Conservation (phyloP, 257 asterid genomes). For the Ilex asprella region DNA sequence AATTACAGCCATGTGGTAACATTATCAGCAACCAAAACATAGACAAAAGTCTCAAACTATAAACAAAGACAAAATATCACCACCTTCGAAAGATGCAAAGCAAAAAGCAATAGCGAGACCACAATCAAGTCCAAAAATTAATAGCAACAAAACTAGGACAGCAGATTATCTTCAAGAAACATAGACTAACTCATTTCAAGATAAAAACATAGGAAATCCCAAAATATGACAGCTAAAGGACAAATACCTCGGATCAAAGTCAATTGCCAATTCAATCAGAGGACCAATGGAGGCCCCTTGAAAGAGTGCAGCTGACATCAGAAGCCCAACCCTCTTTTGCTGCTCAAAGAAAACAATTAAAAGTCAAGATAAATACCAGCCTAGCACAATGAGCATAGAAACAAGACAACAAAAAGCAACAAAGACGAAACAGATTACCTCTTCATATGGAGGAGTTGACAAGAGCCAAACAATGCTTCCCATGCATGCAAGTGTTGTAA, state of each 20-base stretch:
- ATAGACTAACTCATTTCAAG: neutral
- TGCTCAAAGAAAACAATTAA: constrained; percentile 17
- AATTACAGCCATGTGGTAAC: too few species aligned
- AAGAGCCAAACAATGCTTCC: constrained; percentile 65
- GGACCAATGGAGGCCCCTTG: constrained; percentile 88
- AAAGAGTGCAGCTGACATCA: constrained; percentile 71
- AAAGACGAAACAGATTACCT: constrained; percentile 29
- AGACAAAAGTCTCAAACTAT: too few species aligned
- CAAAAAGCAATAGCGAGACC: neutral
- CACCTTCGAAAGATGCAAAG: neutral
- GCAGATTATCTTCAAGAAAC: neutral
- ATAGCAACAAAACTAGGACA: neutral
- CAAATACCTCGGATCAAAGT: constrained; percentile 66
- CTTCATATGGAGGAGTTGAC: constrained; percentile 48
- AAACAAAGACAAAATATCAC: neutral
- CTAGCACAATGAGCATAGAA: neutral
- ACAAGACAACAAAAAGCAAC: neutral
- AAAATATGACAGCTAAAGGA: neutral
- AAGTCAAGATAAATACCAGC: neutral
- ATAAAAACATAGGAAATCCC: too few species aligned
- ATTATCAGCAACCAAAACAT: neutral
- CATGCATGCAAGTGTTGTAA: constrained; percentile 56
- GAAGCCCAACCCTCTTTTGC: constrained; percentile 66
- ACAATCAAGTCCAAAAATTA: neutral
- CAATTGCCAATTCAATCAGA: constrained; percentile 58